A percentile compares a stretch with the other conserved stretches of the same genome.
phyloP scores from a whole-genome alignment of 352 stramenopile species.

The Salisapilia sapeloensis region DNA sequence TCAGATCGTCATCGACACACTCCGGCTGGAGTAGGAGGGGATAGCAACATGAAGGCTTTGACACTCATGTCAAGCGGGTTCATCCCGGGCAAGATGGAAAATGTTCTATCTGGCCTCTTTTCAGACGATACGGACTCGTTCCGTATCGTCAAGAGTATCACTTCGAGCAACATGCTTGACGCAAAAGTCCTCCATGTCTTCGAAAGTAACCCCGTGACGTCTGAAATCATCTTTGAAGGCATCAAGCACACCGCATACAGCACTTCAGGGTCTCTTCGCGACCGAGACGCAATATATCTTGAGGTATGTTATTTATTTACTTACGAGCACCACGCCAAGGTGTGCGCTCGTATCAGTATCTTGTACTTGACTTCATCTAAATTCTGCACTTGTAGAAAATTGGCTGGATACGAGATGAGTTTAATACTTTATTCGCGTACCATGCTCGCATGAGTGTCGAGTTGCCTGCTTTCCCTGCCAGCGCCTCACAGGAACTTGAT shows the following conservation, averaged over 20 bases:
- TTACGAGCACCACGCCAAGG: slow-evolving; percentile 41
- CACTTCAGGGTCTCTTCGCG: slow-evolving; percentile 22
- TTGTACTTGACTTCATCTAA: too few species aligned
- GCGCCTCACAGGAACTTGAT: slow-evolving; percentile 10
- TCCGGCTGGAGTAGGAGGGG: too few species aligned
- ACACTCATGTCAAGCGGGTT: slow-evolving; percentile 41
- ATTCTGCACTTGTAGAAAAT: too few species aligned
- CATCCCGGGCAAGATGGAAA: slow-evolving; percentile 34
- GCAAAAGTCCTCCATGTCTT: slow-evolving; percentile 36
- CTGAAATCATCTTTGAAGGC: slow-evolving; percentile 33
- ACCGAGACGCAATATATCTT: too few species aligned
- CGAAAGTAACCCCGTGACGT: slow-evolving; percentile 18
- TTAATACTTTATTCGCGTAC: slow-evolving; percentile 39
- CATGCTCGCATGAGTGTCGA: slow-evolving; percentile 33
- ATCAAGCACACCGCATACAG: slow-evolving; percentile 53
- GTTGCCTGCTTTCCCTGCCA: slow-evolving; percentile 23
- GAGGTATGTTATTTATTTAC: too few species aligned
- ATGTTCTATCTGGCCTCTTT: slow-evolving; percentile 29
- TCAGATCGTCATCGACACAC: too few species aligned
- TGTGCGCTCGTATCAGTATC: too few species aligned
- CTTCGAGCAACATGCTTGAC: slow-evolving; percentile 30
- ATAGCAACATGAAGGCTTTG: too few species aligned
- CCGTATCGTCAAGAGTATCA: slow-evolving; percentile 19
- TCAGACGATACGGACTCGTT: slow-evolving; percentile 33
- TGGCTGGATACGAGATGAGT: slow-evolving; percentile 28